Conservation (phyloP, 2,329 filamentous ascomycete genomes). For the Huntiella decipiens region DNA sequence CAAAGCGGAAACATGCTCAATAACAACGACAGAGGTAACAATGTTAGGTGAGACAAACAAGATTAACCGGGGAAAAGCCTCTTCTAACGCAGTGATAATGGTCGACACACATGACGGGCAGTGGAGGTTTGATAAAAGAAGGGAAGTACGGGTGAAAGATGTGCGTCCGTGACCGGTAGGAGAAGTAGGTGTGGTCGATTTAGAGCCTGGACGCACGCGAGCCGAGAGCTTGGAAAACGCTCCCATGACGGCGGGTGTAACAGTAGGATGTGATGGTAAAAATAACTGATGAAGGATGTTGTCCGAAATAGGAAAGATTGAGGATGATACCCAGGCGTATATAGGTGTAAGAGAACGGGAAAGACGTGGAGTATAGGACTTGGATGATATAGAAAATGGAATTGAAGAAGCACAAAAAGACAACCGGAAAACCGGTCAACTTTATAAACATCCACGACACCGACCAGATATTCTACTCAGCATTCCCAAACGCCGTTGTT, state of each 20-base stretch:
- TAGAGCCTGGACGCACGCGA: neutral
- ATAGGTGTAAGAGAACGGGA: neutral
- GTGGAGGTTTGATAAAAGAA: slow-evolving; percentile 57
- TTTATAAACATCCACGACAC: slow-evolving; percentile 2
- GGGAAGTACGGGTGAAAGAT: slow-evolving; percentile 7
- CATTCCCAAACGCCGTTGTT: too few relatives aligned
- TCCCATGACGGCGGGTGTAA: neutral
- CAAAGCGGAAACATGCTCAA: slow-evolving; percentile 28
- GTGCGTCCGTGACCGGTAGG: neutral
- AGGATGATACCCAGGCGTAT: too few relatives aligned
- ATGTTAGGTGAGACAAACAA: slow-evolving; percentile 49
- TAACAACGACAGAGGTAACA: slow-evolving; percentile 48
- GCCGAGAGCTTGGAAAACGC: neutral
- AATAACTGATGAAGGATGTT: neutral
- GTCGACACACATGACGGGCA: slow-evolving; percentile 54
- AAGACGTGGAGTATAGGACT: neutral
- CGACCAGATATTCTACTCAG: neutral
- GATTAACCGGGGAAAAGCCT: slow-evolving; percentile 26
- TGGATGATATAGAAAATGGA: neutral
- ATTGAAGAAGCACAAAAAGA: neutral
- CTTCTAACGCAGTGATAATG: slow-evolving; percentile 40
- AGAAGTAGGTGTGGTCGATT: too few relatives aligned
- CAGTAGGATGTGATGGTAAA: neutral
- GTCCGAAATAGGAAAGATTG: neutral
- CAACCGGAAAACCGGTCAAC: neutral